Conservation (phyloP, 768 basidiomycete species). For the Imleria badia region DNA sequence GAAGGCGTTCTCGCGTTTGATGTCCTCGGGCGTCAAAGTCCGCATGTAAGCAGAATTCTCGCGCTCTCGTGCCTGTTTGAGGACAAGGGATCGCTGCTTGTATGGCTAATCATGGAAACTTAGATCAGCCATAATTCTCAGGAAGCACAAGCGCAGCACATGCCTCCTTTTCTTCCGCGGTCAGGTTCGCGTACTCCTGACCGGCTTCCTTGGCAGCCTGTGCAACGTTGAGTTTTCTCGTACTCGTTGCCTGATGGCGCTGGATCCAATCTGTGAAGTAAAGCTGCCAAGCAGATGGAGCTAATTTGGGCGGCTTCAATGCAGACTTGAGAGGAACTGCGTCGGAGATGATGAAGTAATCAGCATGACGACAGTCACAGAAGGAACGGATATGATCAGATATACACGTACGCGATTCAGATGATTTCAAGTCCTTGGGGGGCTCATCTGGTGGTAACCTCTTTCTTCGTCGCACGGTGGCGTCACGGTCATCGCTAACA, state of each 20-base stretch:
- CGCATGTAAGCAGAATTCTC: constrained; percentile 85
- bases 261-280: constrained; percentile 97
- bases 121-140: constrained; percentile 23
- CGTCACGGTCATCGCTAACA: constrained; percentile 62
- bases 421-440: constrained; percentile 40
- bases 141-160: constrained; percentile 28
- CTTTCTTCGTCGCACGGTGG: constrained; percentile 69
- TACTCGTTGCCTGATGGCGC: constrained; percentile 73
- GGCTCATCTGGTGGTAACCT: constrained; percentile 32
- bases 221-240: constrained; percentile 89
- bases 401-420: constrained; percentile 47
- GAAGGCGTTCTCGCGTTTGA: constrained; percentile 90
- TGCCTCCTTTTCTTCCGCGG: constrained; percentile 82
- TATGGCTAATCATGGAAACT: constrained; percentile 59
- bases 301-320: constrained; percentile 85
- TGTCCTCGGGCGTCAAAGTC: constrained; percentile 88
- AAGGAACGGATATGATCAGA: constrained; percentile 30
- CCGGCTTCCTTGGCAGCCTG: constrained; percentile 95
- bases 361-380: constrained; percentile 30
- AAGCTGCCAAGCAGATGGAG: constrained; percentile 94
- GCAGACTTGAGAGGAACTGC: constrained; percentile 71
- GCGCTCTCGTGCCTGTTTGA: constrained; percentile 82
- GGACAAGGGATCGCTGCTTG: constrained; percentile 77
- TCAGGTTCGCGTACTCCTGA: constrained; percentile 80
- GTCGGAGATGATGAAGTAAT: constrained; percentile 30